phyloP scores from a whole-genome alignment of 352 stramenopile species.

The Phytophthora megakarya region DNA sequence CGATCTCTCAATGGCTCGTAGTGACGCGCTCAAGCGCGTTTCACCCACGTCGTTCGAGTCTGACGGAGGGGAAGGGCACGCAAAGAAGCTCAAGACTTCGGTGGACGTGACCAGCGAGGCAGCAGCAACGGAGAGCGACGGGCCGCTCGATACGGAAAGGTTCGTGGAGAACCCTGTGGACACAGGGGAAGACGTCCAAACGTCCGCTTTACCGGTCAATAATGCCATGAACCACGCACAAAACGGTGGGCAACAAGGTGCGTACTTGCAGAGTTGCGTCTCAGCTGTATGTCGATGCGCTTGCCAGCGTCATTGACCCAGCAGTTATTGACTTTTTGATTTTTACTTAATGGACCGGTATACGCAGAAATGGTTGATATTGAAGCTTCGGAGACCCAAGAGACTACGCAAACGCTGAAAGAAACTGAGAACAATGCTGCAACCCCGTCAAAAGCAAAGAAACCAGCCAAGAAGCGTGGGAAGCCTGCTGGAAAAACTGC shows the following conservation, averaged over 20 bases:
- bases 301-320: background rate
- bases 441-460: background rate
- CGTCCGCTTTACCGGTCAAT: slow-evolving; percentile 3
- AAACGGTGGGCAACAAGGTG: slow-evolving; percentile 14
- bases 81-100: slow-evolving; percentile 32
- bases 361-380: slow-evolving; percentile 29
- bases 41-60: slow-evolving; percentile 26
- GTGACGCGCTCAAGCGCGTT: slow-evolving; percentile 27
- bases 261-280: background rate
- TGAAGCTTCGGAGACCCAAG: background rate
- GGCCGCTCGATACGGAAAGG: slow-evolving; percentile 16
- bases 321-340: slow-evolving; percentile 17
- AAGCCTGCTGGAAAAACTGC: slow-evolving; percentile 29
- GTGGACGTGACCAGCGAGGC: background rate
- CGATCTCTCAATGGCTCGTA: slow-evolving; percentile 35
- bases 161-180: slow-evolving; percentile 2
- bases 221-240: background rate
- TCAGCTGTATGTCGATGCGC: slow-evolving; percentile 18
- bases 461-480: slow-evolving; percentile 34
- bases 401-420: background rate
- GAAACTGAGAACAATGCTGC: background rate
- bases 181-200: slow-evolving; percentile 22
- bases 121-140: slow-evolving; percentile 7
- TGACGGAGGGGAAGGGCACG: slow-evolving; percentile 7
- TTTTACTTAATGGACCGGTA: slow-evolving; percentile 28